These are phyloP conservation scores for Trifolium dubium DNA, from an alignment of 306 rosid species.

Conservation along the genomic window DNA sequence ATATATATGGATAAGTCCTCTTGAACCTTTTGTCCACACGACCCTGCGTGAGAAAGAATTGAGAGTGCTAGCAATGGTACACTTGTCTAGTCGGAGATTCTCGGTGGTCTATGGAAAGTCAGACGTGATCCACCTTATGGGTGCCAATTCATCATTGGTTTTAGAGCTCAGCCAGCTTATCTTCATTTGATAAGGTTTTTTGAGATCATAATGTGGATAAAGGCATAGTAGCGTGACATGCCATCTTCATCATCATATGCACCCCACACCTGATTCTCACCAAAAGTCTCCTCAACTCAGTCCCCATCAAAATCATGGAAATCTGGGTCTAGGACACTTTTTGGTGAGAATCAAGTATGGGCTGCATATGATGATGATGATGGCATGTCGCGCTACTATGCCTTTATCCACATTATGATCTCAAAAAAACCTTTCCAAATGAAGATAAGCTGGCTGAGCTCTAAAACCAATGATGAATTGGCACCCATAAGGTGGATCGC, in stretches of 20 bases:
- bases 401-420: constrained; percentile 65
- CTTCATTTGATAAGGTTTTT: constrained; percentile 65
- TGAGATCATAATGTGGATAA: constrained; percentile 68
- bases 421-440: constrained; percentile 70
- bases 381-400: constrained; percentile 93
- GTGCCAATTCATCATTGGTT: constrained; percentile 74
- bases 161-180: constrained; percentile 82
- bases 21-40: constrained; percentile 64
- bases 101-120: constrained; percentile 81
- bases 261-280: constrained; percentile 92
- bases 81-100: constrained; percentile 69
- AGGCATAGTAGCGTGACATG: constrained; percentile 88
- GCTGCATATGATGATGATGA: constrained; percentile 85
- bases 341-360: constrained; percentile 78
- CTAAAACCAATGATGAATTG: constrained; percentile 71
- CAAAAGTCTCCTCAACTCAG: no score
- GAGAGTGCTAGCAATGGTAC: constrained; percentile 49
- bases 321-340: no score
- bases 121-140: constrained; percentile 66
- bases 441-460: constrained; percentile 78
- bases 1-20: constrained; percentile 69
- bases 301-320: no score
- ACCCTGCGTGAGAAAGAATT: constrained; percentile 83
- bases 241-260: constrained; percentile 92
- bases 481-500: constrained; percentile 72